A percentile compares a stretch with the other conserved stretches of the same genome.
Evolutionary conservation across 2,329 filamentous ascomycete species (phyloP).

Genomic region (Metarhizium guizhouense): DNA sequence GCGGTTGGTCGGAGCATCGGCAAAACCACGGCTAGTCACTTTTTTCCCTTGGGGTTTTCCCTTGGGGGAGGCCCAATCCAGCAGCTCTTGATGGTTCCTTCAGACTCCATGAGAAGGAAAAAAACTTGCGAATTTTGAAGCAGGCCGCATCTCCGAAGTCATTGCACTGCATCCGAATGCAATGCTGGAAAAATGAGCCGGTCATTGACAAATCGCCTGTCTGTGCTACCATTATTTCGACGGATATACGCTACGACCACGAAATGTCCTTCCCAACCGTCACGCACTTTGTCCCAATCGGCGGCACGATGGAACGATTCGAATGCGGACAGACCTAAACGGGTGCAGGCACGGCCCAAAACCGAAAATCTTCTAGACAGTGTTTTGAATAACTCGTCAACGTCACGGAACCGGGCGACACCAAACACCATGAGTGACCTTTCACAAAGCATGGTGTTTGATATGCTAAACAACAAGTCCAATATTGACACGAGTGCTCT

Average conservation of each 20-base stretch:
- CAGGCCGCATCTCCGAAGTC: background rate
- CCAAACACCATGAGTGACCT: constrained; percentile 24
- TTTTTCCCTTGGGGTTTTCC: constrained; percentile 6
- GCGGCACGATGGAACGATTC: constrained; percentile 18
- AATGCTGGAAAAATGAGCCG: constrained; percentile 34
- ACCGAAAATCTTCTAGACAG: constrained; percentile 23
- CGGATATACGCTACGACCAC: constrained; percentile 12
- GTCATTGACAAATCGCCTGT: constrained; percentile 31
- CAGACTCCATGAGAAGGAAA: background rate
- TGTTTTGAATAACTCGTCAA: constrained; percentile 21
- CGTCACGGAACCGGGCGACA: constrained; percentile 8
- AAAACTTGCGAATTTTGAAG: background rate
- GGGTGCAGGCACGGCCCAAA: constrained; percentile 15
- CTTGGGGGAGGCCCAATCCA: background rate
- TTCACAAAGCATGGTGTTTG: constrained; percentile 30
- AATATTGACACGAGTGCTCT: constrained; percentile 24
- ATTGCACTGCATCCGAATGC: background rate
- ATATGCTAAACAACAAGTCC: constrained; percentile 24
- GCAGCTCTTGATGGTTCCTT: background rate
- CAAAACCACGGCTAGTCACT: constrained; percentile 23
- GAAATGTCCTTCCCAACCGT: constrained; percentile 13
- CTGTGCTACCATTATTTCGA: constrained; percentile 30
- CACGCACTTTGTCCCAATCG: constrained; percentile 32
- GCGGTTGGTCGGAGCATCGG: constrained; percentile 22
- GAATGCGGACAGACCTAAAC: constrained; percentile 13